Evolutionary conservation across 2,329 filamentous ascomycete species (phyloP).

Genomic region (Teratosphaeria gauchensis): DNA sequence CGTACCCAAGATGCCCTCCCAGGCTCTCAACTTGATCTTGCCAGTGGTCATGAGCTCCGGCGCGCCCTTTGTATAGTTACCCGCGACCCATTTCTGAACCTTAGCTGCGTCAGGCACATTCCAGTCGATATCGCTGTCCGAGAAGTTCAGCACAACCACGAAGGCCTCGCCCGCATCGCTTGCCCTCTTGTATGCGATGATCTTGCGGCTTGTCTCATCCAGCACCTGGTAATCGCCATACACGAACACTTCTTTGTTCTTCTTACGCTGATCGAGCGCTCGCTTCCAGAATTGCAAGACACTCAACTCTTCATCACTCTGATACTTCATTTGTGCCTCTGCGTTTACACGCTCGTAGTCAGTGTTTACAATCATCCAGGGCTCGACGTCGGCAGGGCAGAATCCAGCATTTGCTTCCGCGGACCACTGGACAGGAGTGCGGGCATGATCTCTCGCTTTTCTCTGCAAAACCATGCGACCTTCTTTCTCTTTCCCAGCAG

Average conservation of each 20-base stretch:
- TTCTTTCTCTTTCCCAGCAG: constrained; percentile 27
- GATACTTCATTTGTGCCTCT: constrained; percentile 38
- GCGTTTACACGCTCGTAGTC: constrained; percentile 49
- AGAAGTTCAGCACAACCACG: constrained; percentile 29
- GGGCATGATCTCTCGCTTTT: constrained; percentile 55
- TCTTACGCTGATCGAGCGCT: constrained; percentile 45
- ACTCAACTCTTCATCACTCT: constrained; percentile 33
- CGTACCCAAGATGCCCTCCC: constrained; percentile 26
- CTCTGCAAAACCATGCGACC: constrained; percentile 46
- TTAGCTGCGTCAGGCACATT: constrained; percentile 23
- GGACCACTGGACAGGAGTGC: constrained; percentile 60
- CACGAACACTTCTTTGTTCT: constrained; percentile 50
- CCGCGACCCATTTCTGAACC: constrained; percentile 26
- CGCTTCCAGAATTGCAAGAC: constrained; percentile 54
- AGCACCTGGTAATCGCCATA: constrained; percentile 50
- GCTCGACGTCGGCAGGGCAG: constrained; percentile 34
- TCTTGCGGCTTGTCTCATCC: constrained; percentile 41
- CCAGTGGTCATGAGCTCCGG: constrained; percentile 19
- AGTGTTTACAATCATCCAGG: constrained; percentile 54
- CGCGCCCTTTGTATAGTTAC: constrained; percentile 22
- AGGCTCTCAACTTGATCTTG: constrained; percentile 22
- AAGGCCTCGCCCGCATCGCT: constrained; percentile 13
- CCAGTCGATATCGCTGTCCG: constrained; percentile 22
- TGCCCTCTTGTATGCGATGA: constrained; percentile 43
- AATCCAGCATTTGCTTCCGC: constrained; percentile 48